Evolutionary conservation across 768 basidiomycete species (phyloP), one percentile per base, ranked within the genome.

Genomic region (Panaeolus cyanescens): DNA sequence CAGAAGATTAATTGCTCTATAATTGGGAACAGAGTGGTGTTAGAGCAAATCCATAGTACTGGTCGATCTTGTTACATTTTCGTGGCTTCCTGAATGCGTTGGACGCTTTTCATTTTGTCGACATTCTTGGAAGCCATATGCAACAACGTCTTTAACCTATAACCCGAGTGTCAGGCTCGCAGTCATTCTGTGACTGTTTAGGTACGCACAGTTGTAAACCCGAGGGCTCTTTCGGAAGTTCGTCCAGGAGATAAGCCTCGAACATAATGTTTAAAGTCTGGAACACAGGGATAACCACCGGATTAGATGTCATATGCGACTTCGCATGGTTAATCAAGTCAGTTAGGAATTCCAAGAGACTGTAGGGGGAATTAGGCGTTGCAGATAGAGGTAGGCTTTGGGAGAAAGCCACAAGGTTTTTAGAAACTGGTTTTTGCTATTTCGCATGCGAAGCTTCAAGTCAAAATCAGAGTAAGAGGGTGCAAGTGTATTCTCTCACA

Each of bases 21-120:
- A 30, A 58, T 25, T 53, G 32, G 55, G 12, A 50, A 36, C 36
- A 15, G 22, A 32, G 55, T 55, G 60, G 64, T 60, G 32, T 64
- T 55, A 54, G 34, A 32, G n/a, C 39, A 30, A 25, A 19, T 40
- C 58, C 19, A 53, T 37, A 55, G 19, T 5, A 62, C 36, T 20
- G 40, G 40, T 22, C 50, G 31, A 61, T 54, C 22, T 28, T 19
- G 32, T 63, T 67, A 96, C 96, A 92, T 85, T 72, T 89, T 92
- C 92, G 94, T 93, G 4, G 88, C 87, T 61, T 89, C 86, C 10
- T 83, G 80, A 22, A 97, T 87, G 58, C 96, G 77, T 65, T 90
- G 90, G n/a, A 93, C 76, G 63, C 86, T 96, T 76, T 95, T 97
- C 59, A 95, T 72, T 30, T 84, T 85, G 15, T 79, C 75, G 9